Conservation (phyloP, 257 asterid genomes). For the Asclepias syriaca region DNA sequence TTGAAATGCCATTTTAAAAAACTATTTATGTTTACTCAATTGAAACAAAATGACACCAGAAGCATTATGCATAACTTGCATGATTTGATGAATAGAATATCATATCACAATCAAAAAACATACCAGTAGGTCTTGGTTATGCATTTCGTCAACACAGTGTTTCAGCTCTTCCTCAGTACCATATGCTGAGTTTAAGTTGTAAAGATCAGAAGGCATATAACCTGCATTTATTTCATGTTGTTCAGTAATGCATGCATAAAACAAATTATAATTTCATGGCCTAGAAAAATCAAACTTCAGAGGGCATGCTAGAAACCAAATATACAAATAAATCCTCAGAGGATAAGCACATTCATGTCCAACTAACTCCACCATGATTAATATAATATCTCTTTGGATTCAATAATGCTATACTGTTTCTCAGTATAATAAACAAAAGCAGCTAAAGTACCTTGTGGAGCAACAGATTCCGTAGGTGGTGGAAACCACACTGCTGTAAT, state of each 20-base stretch:
- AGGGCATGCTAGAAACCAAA: neutral
- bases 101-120: constrained; percentile 1
- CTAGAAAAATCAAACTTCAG: neutral
- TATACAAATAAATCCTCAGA: neutral
- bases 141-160: constrained; percentile 34
- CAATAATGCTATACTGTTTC: neutral
- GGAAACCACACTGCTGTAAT: constrained; percentile 44
- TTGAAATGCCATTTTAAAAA: neutral
- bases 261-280: neutral
- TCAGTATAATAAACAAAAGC: neutral
- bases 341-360: neutral
- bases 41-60: neutral
- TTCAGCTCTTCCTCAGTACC: constrained; percentile 36
- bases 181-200: constrained; percentile 41
- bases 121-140: constrained; percentile 36
- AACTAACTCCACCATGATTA: neutral
- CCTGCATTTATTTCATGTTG: constrained; percentile 21
- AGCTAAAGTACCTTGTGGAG: constrained; percentile 34
- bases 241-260: constrained; percentile 5
- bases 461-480: constrained; percentile 46
- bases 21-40: neutral
- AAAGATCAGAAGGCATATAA: constrained; percentile 46
- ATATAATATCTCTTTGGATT: neutral
- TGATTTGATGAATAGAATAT: neutral
- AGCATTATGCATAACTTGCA: neutral